Evolutionary conservation across 768 basidiomycete genomes (phyloP), one percentile per base, ranked within the genome.

Genomic region (Steccherinum ochraceum): DNA sequence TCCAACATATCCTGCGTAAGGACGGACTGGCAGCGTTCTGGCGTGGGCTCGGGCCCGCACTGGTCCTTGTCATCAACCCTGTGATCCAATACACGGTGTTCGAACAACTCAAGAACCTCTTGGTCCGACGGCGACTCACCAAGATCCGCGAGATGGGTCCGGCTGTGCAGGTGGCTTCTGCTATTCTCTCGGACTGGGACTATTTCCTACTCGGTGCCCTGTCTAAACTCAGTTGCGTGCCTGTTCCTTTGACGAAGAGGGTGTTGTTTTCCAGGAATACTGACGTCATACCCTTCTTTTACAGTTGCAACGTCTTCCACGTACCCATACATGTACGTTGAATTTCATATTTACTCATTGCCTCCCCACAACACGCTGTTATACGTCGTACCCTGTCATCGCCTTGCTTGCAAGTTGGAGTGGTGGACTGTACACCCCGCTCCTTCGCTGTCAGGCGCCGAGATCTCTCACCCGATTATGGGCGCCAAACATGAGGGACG

Each of bases 121-220:
- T 97, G 52, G 70, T 93, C 49, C 75, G 77, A 53, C 76, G 76
- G 24, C 79, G 87, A 27, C 81, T 79, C 24, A 72, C 63, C 45
- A 78, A 70, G 57, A 64, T 82, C 57, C 73, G 76, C 46, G 75
- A 72, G 26, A 67, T 73, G 46, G 78, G 73, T 44, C 68, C 65
- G 42, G 66, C 69, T 51, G 63, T 67, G 35, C 71, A 69, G 40
- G 74, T 59, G 23, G 41, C 41, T 10, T n/a, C 41, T 19, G 78
- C 75, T 41, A 67, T 74, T 20, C 71, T 98, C 30, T 76, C 81
- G 7, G 93, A 96, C 61, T 78, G 82, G 76, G 95, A 99, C 64
- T 88, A 92, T 68, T 97, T 99, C 74, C 59, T 93, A 53, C 79
- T 98, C n/a, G 95, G 95, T 2, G 96, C 96, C 1, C 64, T 95